Conservation (phyloP, 352 stramenopile genomes). For the Globisporangium echinulatum region DNA sequence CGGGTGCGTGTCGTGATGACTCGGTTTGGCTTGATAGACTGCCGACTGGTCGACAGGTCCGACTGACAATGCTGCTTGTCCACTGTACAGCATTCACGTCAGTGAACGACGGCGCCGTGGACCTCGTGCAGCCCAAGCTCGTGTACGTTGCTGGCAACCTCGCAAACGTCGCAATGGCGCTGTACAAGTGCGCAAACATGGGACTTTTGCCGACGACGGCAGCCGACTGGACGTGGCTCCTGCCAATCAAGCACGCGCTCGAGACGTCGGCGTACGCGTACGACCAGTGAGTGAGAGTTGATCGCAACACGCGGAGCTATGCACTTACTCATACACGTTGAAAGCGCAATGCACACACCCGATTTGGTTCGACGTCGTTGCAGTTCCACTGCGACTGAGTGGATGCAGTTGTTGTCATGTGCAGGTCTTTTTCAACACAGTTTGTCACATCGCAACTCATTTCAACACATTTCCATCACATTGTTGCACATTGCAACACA, state of each 20-base stretch:
- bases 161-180: conserved; percentile 75
- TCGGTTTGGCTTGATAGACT: too few species aligned
- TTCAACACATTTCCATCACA: too few species aligned
- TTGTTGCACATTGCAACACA: too few species aligned
- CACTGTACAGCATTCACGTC: conserved; percentile 56
- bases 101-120: conserved; percentile 67
- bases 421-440: too few species aligned
- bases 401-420: too few species aligned
- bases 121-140: conserved; percentile 85
- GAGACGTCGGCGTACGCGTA: conserved; percentile 74
- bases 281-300: conserved; percentile 13
- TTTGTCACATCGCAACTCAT: too few species aligned
- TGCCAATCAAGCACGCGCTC: conserved; percentile 77
- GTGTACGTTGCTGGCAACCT: conserved; percentile 86
- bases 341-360: too few species aligned
- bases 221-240: conserved; percentile 89
- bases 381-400: too few species aligned
- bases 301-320: too few species aligned
- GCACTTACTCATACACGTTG: not conserved
- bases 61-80: not conserved
- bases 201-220: conserved; percentile 88
- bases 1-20: conserved; percentile 19
- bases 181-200: conserved; percentile 93
- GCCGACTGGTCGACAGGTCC: not conserved
- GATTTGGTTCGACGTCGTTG: too few species aligned